Percentiles rank a stretch among this genome's conserved stretches.
phyloP scores from a whole-genome alignment of 1,284 basidiomycete species.

The Fistulina hepatica region DNA sequence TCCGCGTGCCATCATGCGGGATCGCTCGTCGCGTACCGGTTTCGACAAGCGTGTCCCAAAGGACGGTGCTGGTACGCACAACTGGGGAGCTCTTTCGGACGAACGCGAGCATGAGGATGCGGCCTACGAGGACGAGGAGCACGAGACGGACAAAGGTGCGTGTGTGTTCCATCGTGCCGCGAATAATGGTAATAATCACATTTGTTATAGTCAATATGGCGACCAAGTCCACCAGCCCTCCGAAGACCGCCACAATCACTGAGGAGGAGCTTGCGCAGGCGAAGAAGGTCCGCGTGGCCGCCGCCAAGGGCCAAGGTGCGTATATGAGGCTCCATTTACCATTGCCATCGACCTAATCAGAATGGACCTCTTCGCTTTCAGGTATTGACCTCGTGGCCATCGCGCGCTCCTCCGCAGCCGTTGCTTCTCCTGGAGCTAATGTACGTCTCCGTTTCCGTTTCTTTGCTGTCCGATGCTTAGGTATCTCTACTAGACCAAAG shows the following conservation, averaged over 20 bases:
- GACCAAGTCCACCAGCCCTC: slow-evolving; percentile 21
- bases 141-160: slow-evolving; percentile 16
- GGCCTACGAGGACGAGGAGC: slow-evolving; percentile 31
- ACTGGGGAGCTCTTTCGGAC: slow-evolving; percentile 69
- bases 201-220: slow-evolving; percentile 11
- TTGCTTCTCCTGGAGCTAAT: no score
- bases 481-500: no score
- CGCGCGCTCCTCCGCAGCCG: slow-evolving; percentile 70
- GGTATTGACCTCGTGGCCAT: slow-evolving; percentile 66
- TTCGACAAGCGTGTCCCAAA: slow-evolving; percentile 68
- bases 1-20: slow-evolving; percentile 67
- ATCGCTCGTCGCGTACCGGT: slow-evolving; percentile 70
- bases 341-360: no score
- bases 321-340: no score
- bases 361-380: no score
- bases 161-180: no score
- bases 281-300: slow-evolving; percentile 54
- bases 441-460: no score
- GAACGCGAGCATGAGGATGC: slow-evolving; percentile 49
- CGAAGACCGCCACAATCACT: slow-evolving; percentile 33
- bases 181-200: no score
- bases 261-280: slow-evolving; percentile 60
- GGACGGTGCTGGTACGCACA: slow-evolving; percentile 68
- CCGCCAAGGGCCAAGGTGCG: slow-evolving; percentile 46
- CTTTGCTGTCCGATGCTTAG: no score